Percentiles rank a stretch among this genome's conserved stretches.
phyloP scores from a whole-genome alignment of 371 early-diverging fungal species.

The Lichtheimia corymbifera region DNA sequence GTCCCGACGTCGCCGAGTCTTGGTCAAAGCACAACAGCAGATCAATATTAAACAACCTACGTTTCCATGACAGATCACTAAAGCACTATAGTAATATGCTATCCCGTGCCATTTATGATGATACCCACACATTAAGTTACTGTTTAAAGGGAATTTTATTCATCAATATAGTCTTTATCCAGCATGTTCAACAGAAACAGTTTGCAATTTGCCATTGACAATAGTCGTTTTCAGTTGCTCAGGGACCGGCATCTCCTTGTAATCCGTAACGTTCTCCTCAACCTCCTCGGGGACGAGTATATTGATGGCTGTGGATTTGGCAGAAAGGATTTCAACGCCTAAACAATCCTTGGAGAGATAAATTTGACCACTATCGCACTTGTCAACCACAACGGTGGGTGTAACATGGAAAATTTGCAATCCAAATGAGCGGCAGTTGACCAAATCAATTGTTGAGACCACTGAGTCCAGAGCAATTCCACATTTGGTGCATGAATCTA shows the following conservation, averaged over 20 bases:
- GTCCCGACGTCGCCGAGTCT: too few relatives aligned
- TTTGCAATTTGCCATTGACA: conserved; percentile 77
- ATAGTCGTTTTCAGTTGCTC: conserved; percentile 92
- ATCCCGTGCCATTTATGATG: too few relatives aligned
- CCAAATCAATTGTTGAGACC: conserved; percentile 86
- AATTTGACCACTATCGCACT: conserved; percentile 90
- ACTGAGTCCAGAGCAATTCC: conserved; percentile 85
- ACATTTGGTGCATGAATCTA: conserved; percentile 85
- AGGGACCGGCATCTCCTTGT: conserved; percentile 82
- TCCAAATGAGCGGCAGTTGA: conserved; percentile 89
- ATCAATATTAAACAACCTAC: too few relatives aligned
- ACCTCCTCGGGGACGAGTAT: conserved; percentile 69
- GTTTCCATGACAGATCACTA: too few relatives aligned
- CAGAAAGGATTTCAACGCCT: conserved; percentile 85
- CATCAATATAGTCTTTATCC: conserved; percentile 34
- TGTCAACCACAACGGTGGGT: conserved; percentile 89
- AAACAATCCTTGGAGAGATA: conserved; percentile 78
- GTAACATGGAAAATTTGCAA: conserved; percentile 84
- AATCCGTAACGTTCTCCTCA: conserved; percentile 77
- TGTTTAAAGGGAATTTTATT: not conserved
- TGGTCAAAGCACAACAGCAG: too few relatives aligned
- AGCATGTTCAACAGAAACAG: conserved; percentile 83
- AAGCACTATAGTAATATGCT: too few relatives aligned
- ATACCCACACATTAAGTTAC: not conserved
- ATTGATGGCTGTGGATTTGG: conserved; percentile 89